Evolutionary conservation across 2,329 filamentous ascomycete genomes (phyloP), one percentile per base, ranked within the genome.

Genomic region (Aspergillus terreus): DNA sequence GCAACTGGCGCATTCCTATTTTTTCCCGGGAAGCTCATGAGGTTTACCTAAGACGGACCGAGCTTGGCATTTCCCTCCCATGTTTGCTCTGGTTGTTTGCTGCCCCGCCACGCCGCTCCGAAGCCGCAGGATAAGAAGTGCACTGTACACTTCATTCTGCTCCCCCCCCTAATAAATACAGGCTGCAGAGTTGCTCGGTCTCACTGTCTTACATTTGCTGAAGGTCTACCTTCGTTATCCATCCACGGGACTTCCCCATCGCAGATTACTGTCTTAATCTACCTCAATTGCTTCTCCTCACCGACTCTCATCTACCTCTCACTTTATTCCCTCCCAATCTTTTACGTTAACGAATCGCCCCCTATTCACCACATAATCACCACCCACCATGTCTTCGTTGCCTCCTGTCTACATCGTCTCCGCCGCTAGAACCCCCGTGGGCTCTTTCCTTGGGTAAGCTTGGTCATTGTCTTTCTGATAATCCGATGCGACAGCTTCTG

Each of bases 361-460:
- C 21, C 25, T 32, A n/a, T 14, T 43, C 11, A 14, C 23, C 23
- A 27, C 42, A 2, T n/a, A 11, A 32, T 46, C 40, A 30, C 33
- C 21, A 21, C 35, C 50, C 75, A 83, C 64, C 54, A 95, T 95
- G 89, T 81, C 90, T 70, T 83, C 83, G 62, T 82, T 92, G 58
- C 87, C 90, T 60, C 82, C 91, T 53, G 92, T 99, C 61, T 99
- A 99, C 78, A 96, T 99, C 68, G 91, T 96, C 69, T 94, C 94
- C 53, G 87, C 86, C 59, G 89, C 85, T 67, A 85, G 92, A 75
- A 99, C 94, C 59, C 94, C 94, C 48, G 82, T 96, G 60, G 94
- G 94, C 66, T 92, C 89, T 60, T 99, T 99, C 77, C 83, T 96
- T 67, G 94, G 94, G 90, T 95, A 76, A 72, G 81, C 62, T 54